Conservation (phyloP, 1,284 basidiomycete genomes). For the Moesziomyces globuligerus region DNA sequence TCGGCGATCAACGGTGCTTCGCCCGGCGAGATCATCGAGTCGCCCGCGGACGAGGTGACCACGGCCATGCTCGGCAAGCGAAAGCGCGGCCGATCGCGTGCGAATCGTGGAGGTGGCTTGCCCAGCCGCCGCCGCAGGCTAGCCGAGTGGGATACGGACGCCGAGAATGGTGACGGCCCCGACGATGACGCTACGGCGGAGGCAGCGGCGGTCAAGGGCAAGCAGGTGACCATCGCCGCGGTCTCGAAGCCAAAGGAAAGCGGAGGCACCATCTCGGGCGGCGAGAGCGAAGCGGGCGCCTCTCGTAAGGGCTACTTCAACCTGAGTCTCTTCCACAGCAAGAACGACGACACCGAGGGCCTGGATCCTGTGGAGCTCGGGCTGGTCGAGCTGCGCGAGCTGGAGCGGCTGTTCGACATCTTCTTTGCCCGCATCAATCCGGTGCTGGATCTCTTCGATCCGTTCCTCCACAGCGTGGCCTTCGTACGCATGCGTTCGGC, state of each 20-base stretch:
- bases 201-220: constrained; percentile 29
- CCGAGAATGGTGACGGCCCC: constrained; percentile 34
- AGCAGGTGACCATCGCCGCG: constrained; percentile 40
- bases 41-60: constrained; percentile 43
- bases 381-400: constrained; percentile 49
- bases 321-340: constrained; percentile 54
- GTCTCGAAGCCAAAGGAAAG: constrained; percentile 21
- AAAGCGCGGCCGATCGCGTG: constrained; percentile 42
- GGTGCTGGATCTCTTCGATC: constrained; percentile 55
- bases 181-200: constrained; percentile 22
- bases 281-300: constrained; percentile 50
- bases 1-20: constrained; percentile 31
- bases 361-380: constrained; percentile 52
- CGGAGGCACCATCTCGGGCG: constrained; percentile 32
- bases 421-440: constrained; percentile 62
- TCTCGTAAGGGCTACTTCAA: constrained; percentile 59
- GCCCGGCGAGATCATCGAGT: constrained; percentile 41
- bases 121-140: constrained; percentile 24
- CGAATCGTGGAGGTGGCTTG: constrained; percentile 32
- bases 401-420: constrained; percentile 57
- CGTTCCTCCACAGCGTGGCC: constrained; percentile 55
- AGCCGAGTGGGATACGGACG: constrained; percentile 49
- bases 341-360: constrained; percentile 53
- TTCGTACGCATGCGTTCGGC: constrained; percentile 57
- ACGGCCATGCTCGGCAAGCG: constrained; percentile 46